These are phyloP conservation scores for Neurospora sp. DNA, from an alignment of 495 filamentous ascomycete genomes.

Conservation along the genomic window DNA sequence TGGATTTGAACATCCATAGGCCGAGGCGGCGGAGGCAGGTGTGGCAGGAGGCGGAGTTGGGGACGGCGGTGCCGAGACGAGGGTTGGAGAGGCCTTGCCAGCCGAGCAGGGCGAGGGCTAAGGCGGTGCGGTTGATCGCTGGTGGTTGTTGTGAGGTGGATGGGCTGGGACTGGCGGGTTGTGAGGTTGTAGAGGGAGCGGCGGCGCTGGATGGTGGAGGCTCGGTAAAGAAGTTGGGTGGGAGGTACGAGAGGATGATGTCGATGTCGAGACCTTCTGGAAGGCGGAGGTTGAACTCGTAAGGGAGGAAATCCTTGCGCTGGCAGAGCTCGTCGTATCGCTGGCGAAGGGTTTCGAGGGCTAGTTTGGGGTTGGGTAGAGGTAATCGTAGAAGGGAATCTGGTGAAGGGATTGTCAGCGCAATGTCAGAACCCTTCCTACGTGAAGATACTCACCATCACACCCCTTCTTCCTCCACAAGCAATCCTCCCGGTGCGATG, in stretches of 20 bases:
- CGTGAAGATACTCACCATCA: constrained; percentile 48
- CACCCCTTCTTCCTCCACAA: constrained; percentile 79
- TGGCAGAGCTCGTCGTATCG: constrained; percentile 49
- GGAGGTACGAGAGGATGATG: constrained; percentile 39
- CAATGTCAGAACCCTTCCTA: neutral
- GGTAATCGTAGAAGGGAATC: constrained; percentile 39
- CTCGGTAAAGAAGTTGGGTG: constrained; percentile 34
- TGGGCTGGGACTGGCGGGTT: constrained; percentile 2
- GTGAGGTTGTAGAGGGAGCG: constrained; percentile 2
- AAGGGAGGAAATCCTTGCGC: constrained; percentile 39
- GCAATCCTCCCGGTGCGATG: constrained; percentile 74
- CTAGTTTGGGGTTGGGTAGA: constrained; percentile 45
- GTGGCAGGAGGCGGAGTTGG: constrained; percentile 64
- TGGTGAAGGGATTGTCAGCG: constrained; percentile 42
- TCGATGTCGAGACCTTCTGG: constrained; percentile 36
- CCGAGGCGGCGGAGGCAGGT: constrained; percentile 84
- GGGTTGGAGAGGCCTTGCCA: constrained; percentile 67
- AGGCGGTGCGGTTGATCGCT: constrained; percentile 51
- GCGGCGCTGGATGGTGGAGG: constrained; percentile 21
- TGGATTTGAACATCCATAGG: constrained; percentile 82
- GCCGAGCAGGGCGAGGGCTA: constrained; percentile 71
- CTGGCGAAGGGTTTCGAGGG: constrained; percentile 44
- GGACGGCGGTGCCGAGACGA: constrained; percentile 38
- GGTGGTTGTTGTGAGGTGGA: neutral
- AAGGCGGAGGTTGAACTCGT: constrained; percentile 41